Evolutionary conservation across 345 rosid species (phyloP).

Genomic region (Moricandia arvensis): DNA sequence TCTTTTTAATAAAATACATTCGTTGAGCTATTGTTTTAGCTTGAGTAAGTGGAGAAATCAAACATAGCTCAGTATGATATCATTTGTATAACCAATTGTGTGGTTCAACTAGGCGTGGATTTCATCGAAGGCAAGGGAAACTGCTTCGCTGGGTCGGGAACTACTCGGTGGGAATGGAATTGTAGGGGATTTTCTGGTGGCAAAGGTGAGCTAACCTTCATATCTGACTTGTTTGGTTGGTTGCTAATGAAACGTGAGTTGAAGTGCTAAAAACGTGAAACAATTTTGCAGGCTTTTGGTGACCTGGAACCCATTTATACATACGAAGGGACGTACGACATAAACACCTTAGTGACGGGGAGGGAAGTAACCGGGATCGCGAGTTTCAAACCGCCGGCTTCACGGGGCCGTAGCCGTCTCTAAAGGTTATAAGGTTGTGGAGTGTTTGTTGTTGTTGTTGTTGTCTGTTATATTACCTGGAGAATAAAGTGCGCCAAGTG

Average conservation of each 20-base stretch:
- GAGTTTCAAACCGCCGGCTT: too few species aligned
- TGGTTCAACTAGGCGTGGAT: constrained; percentile 71
- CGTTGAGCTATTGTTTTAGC: not conserved
- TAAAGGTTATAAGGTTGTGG: constrained; percentile 25
- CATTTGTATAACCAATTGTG: constrained; percentile 5
- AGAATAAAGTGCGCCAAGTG: too few species aligned
- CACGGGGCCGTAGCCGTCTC: constrained; percentile 97
- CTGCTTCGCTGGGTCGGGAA: constrained; percentile 78
- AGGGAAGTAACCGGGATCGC: constrained; percentile 93
- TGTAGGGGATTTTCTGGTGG: constrained; percentile 84
- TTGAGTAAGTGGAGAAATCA: not conserved
- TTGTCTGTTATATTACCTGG: not conserved
- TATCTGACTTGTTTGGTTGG: not conserved
- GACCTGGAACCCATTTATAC: constrained; percentile 97
- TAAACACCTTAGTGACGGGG: constrained; percentile 85
- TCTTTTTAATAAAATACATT: too few species aligned
- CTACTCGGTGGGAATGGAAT: constrained; percentile 95
- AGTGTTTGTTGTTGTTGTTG: constrained; percentile 9
- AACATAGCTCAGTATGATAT: not conserved
- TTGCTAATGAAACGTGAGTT: not conserved
- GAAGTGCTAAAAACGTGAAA: not conserved
- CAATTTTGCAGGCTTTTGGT: constrained; percentile 77
- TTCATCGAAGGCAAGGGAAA: constrained; percentile 71
- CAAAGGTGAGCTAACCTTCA: constrained; percentile 57
- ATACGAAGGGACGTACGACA: constrained; percentile 91